Conservation (phyloP, 2,329 filamentous ascomycete genomes). For the Epichloe hybrida region DNA sequence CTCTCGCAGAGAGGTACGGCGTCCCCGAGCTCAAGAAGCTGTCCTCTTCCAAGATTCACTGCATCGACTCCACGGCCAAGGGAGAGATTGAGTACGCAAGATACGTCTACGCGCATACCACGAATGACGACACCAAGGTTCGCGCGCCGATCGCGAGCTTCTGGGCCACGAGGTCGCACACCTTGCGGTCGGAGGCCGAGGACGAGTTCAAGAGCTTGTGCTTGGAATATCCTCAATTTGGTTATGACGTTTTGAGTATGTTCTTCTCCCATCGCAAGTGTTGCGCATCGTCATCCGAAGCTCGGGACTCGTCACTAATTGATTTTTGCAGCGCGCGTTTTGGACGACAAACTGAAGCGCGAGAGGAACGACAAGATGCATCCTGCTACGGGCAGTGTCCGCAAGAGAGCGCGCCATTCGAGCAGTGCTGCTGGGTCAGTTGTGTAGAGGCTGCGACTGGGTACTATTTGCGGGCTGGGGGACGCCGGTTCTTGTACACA, state of each 20-base stretch:
- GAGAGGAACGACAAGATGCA: constrained; percentile 48
- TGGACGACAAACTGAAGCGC: constrained; percentile 54
- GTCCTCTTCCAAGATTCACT: constrained; percentile 81
- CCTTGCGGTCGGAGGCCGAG: constrained; percentile 74
- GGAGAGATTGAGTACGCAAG: constrained; percentile 87
- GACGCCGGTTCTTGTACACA: too few species aligned
- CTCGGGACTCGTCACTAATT: constrained; percentile 5
- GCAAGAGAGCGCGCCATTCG: constrained; percentile 45
- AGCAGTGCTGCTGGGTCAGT: constrained; percentile 13
- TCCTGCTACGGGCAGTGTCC: constrained; percentile 32
- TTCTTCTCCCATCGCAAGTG: constrained; percentile 7
- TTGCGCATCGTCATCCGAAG: background rate
- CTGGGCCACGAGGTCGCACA: constrained; percentile 72
- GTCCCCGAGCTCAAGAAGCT: constrained; percentile 57
- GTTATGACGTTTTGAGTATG: constrained; percentile 79
- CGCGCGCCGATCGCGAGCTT: constrained; percentile 78
- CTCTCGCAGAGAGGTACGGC: constrained; percentile 67
- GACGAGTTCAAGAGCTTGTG: constrained; percentile 74
- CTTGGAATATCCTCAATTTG: constrained; percentile 81
- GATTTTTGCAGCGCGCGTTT: constrained; percentile 36
- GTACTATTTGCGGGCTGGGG: too few species aligned
- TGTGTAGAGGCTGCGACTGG: background rate
- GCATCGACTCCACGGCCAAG: constrained; percentile 72
- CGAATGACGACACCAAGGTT: constrained; percentile 54
- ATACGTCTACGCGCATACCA: constrained; percentile 74